A percentile compares a stretch with the other conserved stretches of the same genome.
These are phyloP conservation scores for Centella asiatica DNA, from an alignment of 129 eudicot species.

Conservation along the genomic window DNA sequence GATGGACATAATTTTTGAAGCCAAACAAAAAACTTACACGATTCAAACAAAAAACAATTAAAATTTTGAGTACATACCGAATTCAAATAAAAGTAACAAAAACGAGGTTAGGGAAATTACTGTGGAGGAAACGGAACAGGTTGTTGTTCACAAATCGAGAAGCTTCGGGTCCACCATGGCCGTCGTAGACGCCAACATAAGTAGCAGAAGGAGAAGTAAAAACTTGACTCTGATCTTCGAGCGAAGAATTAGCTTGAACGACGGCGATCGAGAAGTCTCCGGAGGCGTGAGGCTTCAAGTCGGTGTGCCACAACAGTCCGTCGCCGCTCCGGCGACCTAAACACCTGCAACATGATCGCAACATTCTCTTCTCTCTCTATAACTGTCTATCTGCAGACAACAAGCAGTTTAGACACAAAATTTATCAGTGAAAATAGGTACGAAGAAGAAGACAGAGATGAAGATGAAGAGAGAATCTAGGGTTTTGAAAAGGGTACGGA, in stretches of 20 bases:
- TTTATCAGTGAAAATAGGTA: not conserved
- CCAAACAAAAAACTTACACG: no score
- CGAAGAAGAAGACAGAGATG: not conserved
- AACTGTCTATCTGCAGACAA: not conserved
- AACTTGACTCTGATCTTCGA: constrained; percentile 84
- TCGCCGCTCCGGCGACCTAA: constrained; percentile 55
- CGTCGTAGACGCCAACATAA: constrained; percentile 84
- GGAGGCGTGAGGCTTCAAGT: constrained; percentile 75
- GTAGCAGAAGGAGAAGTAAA: constrained; percentile 82
- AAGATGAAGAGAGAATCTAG: not conserved
- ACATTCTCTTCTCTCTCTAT: constrained; percentile 27
- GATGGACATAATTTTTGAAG: no score
- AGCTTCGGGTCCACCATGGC: constrained; percentile 98
- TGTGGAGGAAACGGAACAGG: constrained; percentile 60
- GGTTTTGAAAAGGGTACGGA: no score
- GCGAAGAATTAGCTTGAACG: constrained; percentile 77
- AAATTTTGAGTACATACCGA: not conserved
- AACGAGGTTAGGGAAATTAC: constrained; percentile 26
- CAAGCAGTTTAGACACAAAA: no score
- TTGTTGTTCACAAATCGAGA: constrained; percentile 71
- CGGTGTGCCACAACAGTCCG: constrained; percentile 71
- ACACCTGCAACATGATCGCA: constrained; percentile 54
- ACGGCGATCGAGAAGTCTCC: constrained; percentile 95
- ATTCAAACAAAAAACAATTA: not conserved
- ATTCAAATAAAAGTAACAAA: not conserved